These are phyloP conservation scores for Sarocladium oryzae DNA, from an alignment of 2,329 filamentous ascomycete species.

Conservation along the genomic window DNA sequence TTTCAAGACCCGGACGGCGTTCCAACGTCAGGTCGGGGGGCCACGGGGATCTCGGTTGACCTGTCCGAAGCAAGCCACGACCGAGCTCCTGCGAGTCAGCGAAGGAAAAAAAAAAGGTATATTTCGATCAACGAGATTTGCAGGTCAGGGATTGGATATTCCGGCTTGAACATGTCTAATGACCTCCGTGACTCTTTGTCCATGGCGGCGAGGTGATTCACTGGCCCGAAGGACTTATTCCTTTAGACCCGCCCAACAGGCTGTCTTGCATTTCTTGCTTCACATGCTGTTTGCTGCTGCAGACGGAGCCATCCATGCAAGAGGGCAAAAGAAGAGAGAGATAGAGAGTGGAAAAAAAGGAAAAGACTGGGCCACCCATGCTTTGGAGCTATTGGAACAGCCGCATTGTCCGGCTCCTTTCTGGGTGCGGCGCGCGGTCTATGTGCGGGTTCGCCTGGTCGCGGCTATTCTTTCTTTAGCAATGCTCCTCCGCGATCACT, in stretches of 20 bases:
- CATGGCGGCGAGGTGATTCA: not conserved
- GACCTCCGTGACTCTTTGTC: too few species aligned
- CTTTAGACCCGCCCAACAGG: slow-evolving; percentile 1
- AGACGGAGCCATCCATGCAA: too few species aligned
- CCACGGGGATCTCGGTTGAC: not conserved
- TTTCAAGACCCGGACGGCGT: not conserved
- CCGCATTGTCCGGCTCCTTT: not conserved
- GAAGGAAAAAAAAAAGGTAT: too few species aligned
- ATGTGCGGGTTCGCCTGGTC: not conserved
- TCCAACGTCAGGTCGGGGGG: slow-evolving; percentile 2
- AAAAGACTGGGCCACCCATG: not conserved
- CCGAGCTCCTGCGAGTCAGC: not conserved
- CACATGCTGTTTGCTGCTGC: not conserved
- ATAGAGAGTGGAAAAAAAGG: too few species aligned
- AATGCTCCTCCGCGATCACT: slow-evolving; percentile 1
- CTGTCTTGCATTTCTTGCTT: not conserved
- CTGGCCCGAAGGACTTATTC: not conserved
- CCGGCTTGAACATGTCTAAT: not conserved
- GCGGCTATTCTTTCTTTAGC: slow-evolving; percentile 6
- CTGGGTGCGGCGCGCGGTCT: not conserved
- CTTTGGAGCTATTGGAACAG: slow-evolving; percentile 6
- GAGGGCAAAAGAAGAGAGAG: too few species aligned
- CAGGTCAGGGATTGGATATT: too few species aligned
- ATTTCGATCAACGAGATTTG: not conserved
- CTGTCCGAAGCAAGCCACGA: slow-evolving; percentile 2